phyloP scores from a whole-genome alignment of 768 basidiomycete species.

The Imleria badia region DNA sequence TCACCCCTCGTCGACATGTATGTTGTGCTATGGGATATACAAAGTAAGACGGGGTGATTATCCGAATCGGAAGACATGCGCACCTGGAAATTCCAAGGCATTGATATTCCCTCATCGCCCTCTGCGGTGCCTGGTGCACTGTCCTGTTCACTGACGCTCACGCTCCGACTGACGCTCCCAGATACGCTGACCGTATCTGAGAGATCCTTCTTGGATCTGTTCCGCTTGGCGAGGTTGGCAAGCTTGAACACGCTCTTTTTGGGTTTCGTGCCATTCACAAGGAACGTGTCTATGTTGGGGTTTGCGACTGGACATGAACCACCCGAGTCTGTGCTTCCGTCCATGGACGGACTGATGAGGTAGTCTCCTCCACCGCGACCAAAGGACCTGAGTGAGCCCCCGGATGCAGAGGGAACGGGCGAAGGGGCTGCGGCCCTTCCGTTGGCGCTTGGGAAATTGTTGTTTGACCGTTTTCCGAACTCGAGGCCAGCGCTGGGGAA shows the following conservation, averaged over 20 bases:
- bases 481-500: not conserved
- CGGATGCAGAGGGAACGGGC: conserved; percentile 19
- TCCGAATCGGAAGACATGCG: not conserved
- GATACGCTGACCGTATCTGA: conserved; percentile 20
- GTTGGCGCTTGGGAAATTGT: not conserved
- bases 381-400: conserved; percentile 17
- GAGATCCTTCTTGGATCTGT: conserved; percentile 32
- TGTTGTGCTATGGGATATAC: conserved; percentile 54
- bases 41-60: not conserved
- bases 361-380: conserved; percentile 10
- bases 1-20: conserved; percentile 77
- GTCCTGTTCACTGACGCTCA: conserved; percentile 17
- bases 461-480: conserved; percentile 2
- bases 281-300: conserved; percentile 9
- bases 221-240: conserved; percentile 33
- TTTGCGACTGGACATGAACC: conserved; percentile 17
- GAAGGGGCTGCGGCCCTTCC: conserved; percentile 11
- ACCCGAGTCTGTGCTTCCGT: conserved; percentile 29
- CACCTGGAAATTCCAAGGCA: conserved; percentile 78
- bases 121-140: not conserved
- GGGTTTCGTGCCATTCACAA: conserved; percentile 10
- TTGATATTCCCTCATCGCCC: conserved; percentile 62
- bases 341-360: conserved; percentile 16
- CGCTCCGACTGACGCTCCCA: conserved; percentile 5
- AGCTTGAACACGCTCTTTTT: conserved; percentile 39